phyloP scores from a whole-genome alignment of 352 stramenopile genomes.

The Globisporangium abappressorium region DNA sequence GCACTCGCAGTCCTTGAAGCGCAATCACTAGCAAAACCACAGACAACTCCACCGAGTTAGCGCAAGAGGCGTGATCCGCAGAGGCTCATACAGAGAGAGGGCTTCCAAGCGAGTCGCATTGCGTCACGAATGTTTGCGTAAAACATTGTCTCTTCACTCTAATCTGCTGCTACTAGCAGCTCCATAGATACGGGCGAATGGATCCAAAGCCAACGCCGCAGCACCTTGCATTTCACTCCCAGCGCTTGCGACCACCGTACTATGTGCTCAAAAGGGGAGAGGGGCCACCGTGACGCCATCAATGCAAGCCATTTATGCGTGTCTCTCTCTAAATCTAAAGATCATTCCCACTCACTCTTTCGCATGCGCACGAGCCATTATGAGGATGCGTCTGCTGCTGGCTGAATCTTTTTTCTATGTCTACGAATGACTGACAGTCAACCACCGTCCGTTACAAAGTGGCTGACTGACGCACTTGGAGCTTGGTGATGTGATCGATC shows the following conservation, averaged over 20 bases:
- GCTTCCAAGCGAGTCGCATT: background rate
- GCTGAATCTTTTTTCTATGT: background rate
- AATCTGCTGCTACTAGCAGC: too few species aligned
- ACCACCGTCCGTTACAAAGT: background rate
- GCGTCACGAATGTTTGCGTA: background rate
- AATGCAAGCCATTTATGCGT: conserved; percentile 1
- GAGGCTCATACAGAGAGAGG: background rate
- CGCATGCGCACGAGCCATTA: background rate
- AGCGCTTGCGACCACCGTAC: background rate
- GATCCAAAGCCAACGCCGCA: background rate
- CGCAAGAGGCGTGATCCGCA: background rate
- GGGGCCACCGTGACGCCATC: background rate
- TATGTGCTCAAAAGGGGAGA: background rate
- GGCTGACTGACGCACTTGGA: background rate
- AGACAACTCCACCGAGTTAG: background rate
- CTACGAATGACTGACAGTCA: background rate
- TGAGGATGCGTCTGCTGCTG: background rate
- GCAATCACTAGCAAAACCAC: background rate
- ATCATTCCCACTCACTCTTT: background rate
- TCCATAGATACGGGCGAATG: background rate
- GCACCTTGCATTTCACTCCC: background rate
- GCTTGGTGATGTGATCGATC: background rate
- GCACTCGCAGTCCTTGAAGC: background rate
- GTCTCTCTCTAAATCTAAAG: background rate
- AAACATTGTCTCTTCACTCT: background rate